phyloP scores from a whole-genome alignment of 306 rosid species.

The Quercus agrifolia region DNA sequence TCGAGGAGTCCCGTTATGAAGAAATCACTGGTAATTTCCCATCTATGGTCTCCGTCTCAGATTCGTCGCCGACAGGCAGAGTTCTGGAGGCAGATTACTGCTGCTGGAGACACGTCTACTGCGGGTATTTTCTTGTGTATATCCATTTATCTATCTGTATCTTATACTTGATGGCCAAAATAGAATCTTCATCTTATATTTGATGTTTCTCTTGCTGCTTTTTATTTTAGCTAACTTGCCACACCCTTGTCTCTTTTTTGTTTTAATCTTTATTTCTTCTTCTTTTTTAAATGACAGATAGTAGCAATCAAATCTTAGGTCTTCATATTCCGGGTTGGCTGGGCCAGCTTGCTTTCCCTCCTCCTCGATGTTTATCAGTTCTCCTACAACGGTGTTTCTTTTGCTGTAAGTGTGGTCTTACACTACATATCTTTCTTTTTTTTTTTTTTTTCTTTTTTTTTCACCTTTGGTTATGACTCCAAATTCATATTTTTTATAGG shows the following conservation, averaged over 20 bases:
- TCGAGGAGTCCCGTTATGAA: neutral
- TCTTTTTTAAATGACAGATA: neutral
- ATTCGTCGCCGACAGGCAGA: neutral
- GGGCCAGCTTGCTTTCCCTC: constrained; percentile 20
- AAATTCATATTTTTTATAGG: neutral
- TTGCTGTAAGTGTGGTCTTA: constrained; percentile 6
- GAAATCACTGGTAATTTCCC: neutral
- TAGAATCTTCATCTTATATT: neutral
- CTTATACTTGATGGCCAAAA: neutral
- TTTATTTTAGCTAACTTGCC: neutral
- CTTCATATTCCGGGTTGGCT: neutral
- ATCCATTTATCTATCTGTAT: neutral
- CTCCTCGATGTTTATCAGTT: constrained; percentile 17
- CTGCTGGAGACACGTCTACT: neutral
- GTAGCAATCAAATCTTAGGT: neutral
- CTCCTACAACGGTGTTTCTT: constrained; percentile 12
- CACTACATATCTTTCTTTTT: neutral
- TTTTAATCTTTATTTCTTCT: neutral
- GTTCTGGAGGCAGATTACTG: constrained; percentile 21
- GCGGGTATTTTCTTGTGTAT: constrained; percentile 1
- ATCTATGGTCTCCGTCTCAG: neutral
- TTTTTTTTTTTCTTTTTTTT: neutral
- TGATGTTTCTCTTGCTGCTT: neutral
- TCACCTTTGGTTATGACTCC: neutral
- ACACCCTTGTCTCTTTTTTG: neutral